A percentile compares a stretch with the other conserved stretches of the same genome.
Conservation (phyloP, 805 yeast species). For the Cyberlindnera maclurae region DNA sequence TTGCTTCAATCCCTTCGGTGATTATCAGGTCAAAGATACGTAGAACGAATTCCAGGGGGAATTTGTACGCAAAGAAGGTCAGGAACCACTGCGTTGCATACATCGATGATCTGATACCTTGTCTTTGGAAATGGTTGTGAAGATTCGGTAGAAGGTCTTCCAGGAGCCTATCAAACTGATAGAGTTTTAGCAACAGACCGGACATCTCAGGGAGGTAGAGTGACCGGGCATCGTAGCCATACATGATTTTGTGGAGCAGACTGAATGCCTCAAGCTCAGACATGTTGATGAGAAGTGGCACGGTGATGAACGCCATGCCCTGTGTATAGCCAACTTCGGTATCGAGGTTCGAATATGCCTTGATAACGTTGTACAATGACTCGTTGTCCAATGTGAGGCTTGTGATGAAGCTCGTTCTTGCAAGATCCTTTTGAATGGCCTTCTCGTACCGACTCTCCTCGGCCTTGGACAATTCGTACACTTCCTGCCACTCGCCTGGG, state of each 20-base stretch:
- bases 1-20: conserved; percentile 85
- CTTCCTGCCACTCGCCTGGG: conserved; percentile 33
- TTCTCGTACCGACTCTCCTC: conserved; percentile 61
- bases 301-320: conserved; percentile 92
- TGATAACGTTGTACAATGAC: conserved; percentile 66
- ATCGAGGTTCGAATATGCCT: conserved; percentile 80
- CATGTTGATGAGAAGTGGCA: conserved; percentile 78
- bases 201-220: conserved; percentile 88
- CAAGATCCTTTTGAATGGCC: conserved; percentile 72
- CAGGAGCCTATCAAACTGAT: conserved; percentile 83
- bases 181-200: conserved; percentile 75
- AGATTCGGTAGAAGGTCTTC: conserved; percentile 72
- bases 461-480: conserved; percentile 35
- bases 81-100: conserved; percentile 97
- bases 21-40: conserved; percentile 83
- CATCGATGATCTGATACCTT: conserved; percentile 90
- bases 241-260: conserved; percentile 74
- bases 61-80: conserved; percentile 90
- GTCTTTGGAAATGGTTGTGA: conserved; percentile 68
- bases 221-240: conserved; percentile 70
- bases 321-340: conserved; percentile 96
- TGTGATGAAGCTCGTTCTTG: conserved; percentile 79
- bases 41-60: conserved; percentile 82
- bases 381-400: conserved; percentile 44
- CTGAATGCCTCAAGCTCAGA: conserved; percentile 82